Evolutionary conservation across 2,329 filamentous ascomycete genomes (phyloP).

Genomic region (Atkinsonella hypoxylon): DNA sequence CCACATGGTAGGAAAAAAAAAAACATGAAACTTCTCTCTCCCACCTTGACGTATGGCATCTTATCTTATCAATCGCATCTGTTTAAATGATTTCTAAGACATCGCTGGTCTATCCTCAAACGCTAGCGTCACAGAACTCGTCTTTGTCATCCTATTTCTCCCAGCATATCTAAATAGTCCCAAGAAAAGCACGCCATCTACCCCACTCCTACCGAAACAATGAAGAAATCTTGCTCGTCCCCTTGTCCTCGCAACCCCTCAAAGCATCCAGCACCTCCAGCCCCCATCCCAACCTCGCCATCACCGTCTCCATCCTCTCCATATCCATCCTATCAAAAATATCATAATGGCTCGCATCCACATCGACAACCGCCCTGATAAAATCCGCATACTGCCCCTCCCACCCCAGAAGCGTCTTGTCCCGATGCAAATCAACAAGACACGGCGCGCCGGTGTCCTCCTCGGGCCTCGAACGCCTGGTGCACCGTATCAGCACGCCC

Average conservation of each 20-base stretch:
- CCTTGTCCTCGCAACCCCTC: neutral
- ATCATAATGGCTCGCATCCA: constrained; percentile 16
- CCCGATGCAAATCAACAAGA: constrained; percentile 15
- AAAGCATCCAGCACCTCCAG: constrained; percentile 7
- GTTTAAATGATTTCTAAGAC: no score
- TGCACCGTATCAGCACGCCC: constrained; percentile 14
- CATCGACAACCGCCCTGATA: constrained; percentile 17
- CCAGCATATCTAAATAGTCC: no score
- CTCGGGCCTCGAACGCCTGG: constrained; percentile 4
- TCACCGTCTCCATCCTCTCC: constrained; percentile 8
- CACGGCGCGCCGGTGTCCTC: constrained; percentile 6
- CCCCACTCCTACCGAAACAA: neutral
- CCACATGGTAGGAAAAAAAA: no score
- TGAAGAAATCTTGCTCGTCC: neutral
- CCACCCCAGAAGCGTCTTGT: constrained; percentile 18
- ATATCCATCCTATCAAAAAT: constrained; percentile 13
- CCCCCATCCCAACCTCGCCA: constrained; percentile 6
- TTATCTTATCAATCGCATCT: neutral
- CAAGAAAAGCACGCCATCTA: no score
- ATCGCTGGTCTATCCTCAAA: no score
- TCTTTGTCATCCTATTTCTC: no score
- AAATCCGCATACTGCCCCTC: constrained; percentile 15
- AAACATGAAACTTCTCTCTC: no score
- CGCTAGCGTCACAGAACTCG: no score
- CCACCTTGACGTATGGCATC: neutral